These are phyloP conservation scores for Thelonectria olida DNA, from an alignment of 2,329 filamentous ascomycete species.

Conservation along the genomic window DNA sequence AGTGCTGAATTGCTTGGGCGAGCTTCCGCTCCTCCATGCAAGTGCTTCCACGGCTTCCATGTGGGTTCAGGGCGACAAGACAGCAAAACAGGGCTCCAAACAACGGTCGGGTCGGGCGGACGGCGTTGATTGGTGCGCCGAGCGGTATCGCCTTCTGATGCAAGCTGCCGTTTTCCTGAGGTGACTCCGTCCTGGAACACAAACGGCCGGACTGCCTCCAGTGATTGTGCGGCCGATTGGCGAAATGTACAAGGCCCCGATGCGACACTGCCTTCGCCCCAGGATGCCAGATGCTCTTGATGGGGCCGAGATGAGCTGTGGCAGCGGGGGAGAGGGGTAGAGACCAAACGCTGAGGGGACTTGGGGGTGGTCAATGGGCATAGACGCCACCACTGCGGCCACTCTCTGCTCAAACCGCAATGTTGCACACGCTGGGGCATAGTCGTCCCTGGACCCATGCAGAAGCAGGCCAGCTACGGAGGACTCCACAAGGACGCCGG, in stretches of 20 bases:
- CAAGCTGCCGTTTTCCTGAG: constrained; percentile 42
- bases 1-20: constrained; percentile 31
- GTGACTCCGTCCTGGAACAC: constrained; percentile 38
- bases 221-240: constrained; percentile 36
- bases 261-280: constrained; percentile 32
- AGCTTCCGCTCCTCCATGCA: constrained; percentile 18
- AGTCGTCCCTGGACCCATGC: background rate
- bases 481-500: background rate
- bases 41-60: constrained; percentile 29
- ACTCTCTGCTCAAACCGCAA: background rate
- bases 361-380: constrained; percentile 18
- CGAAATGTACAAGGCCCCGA: constrained; percentile 34
- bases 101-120: constrained; percentile 24
- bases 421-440: background rate
- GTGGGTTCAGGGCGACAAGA: constrained; percentile 28
- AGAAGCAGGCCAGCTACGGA: background rate
- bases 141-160: constrained; percentile 40
- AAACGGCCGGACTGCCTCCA: constrained; percentile 37
- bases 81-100: constrained; percentile 32
- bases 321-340: constrained; percentile 13
- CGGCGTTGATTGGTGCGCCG: constrained; percentile 32
- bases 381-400: too few species aligned
- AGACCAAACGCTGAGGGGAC: constrained; percentile 24
- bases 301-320: constrained; percentile 34
- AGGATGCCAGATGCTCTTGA: constrained; percentile 31